Base-by-base conservation (phyloP, 1,284 basidiomycete genomes). In the Leccinum pachyderme region DNA sequence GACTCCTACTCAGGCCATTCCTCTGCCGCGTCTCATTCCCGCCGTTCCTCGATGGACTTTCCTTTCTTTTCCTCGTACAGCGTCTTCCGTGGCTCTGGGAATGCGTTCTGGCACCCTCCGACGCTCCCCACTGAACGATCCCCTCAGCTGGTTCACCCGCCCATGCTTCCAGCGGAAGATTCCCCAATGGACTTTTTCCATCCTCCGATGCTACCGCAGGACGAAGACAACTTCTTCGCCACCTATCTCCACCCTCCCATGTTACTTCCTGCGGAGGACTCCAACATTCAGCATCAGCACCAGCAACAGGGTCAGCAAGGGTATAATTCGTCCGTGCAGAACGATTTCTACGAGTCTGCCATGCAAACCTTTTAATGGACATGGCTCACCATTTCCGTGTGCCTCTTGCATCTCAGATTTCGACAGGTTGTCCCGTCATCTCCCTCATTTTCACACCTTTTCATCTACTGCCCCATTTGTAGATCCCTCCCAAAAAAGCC, bases 21-120 rank as follows among this genome's bases (percentile, higher is more conserved):
- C 7, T 83, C 66, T 13, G 60, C 70, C 2, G 54, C 70, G 0
- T 72, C 65, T 53, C 75, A 75, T 39, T 78, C 77, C 41, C 75
- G 70, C 0, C 77, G 79, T 8, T 79, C 79, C 2, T 83, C 84
- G 11, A 78, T 85, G 72, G 84, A 87, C 37, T 87, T 84, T 62
- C 81, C 83, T 0, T 87, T 83, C 66, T 77, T 60, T 71, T 74
- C 0, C 18, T 64, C 69, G 0, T 70, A 77, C 53, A 78, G 76
- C 22, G 75, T 79, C 6, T 73, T 84, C 28, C 77, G 82, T 9
- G 77, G 79, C 7, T 77, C 77, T 1, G 74, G 77, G 0, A 84
- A 80, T 58, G 76, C 82, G 8, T 84, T 86, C 64, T 89, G 86
- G 85, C 87, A 89, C 67, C 86, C 87, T 2, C 84, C 85, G 5